Percentiles rank a stretch among this genome's conserved stretches.
Evolutionary conservation across 1,284 basidiomycete genomes (phyloP).

Genomic region (Boletus mariae): DNA sequence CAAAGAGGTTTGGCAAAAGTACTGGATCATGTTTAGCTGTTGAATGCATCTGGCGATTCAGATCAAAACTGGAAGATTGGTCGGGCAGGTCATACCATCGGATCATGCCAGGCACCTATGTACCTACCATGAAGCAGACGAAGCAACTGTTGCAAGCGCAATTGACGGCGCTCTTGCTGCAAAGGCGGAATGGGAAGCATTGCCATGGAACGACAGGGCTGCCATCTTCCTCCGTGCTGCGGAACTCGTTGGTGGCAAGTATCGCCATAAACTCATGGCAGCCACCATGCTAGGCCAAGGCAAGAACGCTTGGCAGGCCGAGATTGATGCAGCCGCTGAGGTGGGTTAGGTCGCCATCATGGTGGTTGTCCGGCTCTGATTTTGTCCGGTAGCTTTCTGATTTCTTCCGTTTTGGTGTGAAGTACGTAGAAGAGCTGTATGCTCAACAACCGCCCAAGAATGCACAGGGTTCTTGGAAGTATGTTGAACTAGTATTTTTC

Average conservation of each 20-base stretch:
- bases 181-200: constrained; percentile 85
- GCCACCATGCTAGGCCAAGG: constrained; percentile 98
- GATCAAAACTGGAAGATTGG: constrained; percentile 82
- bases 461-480: constrained; percentile 92
- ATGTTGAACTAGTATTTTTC: constrained; percentile 33
- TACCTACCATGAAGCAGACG: constrained; percentile 87
- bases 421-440: constrained; percentile 96
- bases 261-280: constrained; percentile 91
- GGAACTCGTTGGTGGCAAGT: constrained; percentile 92
- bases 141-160: constrained; percentile 71
- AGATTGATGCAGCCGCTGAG: constrained; percentile 99
- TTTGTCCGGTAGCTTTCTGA: constrained; percentile 64
- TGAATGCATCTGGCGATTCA: constrained; percentile 29
- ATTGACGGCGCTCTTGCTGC: constrained; percentile 88
- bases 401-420: constrained; percentile 96
- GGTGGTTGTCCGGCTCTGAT: constrained; percentile 1
- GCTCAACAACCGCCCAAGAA: constrained; percentile 87
- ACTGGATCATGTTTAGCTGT: neutral
- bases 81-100: constrained; percentile 80
- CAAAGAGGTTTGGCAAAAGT: constrained; percentile 60
- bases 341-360: constrained; percentile 38
- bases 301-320: constrained; percentile 99
- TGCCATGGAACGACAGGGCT: constrained; percentile 96
- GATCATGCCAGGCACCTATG: constrained; percentile 81
- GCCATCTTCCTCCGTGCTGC: constrained; percentile 98